Evolutionary conservation across 2,329 filamentous ascomycete genomes (phyloP).

Genomic region (Hymenoscyphus albidus): DNA sequence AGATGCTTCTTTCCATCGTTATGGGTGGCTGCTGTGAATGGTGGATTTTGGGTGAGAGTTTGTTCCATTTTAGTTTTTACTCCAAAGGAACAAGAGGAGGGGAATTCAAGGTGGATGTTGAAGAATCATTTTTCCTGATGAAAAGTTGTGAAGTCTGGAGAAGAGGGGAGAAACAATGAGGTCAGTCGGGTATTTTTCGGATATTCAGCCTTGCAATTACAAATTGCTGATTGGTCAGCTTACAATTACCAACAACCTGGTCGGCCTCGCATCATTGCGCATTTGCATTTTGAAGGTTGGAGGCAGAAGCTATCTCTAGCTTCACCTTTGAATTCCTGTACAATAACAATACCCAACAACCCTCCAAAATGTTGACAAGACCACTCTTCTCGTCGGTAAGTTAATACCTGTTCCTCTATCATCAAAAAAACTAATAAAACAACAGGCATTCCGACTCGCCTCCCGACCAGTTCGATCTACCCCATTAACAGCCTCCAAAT

Average conservation of each 20-base stretch:
- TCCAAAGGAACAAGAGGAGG: neutral
- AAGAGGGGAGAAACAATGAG: neutral
- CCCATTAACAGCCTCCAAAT: constrained; percentile 24
- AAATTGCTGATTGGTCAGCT: constrained; percentile 30
- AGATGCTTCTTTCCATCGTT: constrained; percentile 55
- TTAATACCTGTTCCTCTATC: neutral
- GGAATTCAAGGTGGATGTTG: constrained; percentile 8
- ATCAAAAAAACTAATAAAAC: constrained; percentile 16
- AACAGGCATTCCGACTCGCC: constrained; percentile 44
- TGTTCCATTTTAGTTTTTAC: neutral
- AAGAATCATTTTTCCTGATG: neutral
- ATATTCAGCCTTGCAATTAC: constrained; percentile 26
- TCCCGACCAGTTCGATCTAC: constrained; percentile 34
- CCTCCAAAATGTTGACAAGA: constrained; percentile 29
- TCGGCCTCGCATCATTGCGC: constrained; percentile 11
- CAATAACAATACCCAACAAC: constrained; percentile 2
- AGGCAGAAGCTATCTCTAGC: neutral
- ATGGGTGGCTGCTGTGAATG: constrained; percentile 32
- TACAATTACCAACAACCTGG: constrained; percentile 15
- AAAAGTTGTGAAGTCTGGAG: neutral
- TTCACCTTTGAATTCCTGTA: neutral
- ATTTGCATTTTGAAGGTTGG: neutral
- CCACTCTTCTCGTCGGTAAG: constrained; percentile 32
- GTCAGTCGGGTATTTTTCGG: constrained; percentile 1
- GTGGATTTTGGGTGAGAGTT: constrained; percentile 3